Conservation (phyloP, 495 filamentous ascomycete species). For the Aspergillus biplanus region DNA sequence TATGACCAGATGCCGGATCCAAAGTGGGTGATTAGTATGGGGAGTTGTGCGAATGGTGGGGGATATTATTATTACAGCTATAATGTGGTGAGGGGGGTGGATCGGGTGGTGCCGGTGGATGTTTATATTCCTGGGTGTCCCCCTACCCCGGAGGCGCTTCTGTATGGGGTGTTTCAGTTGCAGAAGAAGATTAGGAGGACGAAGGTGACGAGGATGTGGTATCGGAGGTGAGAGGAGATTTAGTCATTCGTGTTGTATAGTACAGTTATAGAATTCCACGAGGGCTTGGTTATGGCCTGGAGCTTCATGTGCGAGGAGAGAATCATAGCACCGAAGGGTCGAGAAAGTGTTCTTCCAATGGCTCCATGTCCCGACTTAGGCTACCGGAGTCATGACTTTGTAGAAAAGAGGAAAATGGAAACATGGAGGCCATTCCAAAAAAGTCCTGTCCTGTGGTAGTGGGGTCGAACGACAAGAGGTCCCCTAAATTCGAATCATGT, state of each 20-base stretch:
- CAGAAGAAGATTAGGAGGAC: slow-evolving; percentile 88
- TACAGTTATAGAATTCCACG: not conserved
- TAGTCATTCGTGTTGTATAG: not conserved
- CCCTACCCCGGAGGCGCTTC: slow-evolving; percentile 83
- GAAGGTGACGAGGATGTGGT: slow-evolving; percentile 50
- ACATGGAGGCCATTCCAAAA: not conserved
- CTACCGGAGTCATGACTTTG: not conserved
- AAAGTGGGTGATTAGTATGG: slow-evolving; percentile 95
- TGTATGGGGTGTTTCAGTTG: slow-evolving; percentile 85
- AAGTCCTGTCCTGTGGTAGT: not conserved
- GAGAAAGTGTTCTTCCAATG: not conserved
- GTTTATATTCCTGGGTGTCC: slow-evolving; percentile 96
- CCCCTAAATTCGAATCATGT: not conserved
- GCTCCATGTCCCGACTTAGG: too few species aligned
- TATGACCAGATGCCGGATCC: slow-evolving; percentile 99
- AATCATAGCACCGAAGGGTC: not conserved
- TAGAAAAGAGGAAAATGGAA: not conserved
- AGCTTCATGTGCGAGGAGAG: not conserved
- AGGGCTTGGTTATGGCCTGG: not conserved
- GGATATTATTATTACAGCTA: slow-evolving; percentile 99
- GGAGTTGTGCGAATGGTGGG: slow-evolving; percentile 91
- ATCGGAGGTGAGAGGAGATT: slow-evolving; percentile 23
- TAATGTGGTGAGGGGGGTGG: slow-evolving; percentile 86
- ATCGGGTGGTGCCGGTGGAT: slow-evolving; percentile 93
- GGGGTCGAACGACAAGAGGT: not conserved